These are phyloP conservation scores for Metschnikowia noctiluminum DNA, from an alignment of 805 yeast genomes.

Conservation along the genomic window DNA sequence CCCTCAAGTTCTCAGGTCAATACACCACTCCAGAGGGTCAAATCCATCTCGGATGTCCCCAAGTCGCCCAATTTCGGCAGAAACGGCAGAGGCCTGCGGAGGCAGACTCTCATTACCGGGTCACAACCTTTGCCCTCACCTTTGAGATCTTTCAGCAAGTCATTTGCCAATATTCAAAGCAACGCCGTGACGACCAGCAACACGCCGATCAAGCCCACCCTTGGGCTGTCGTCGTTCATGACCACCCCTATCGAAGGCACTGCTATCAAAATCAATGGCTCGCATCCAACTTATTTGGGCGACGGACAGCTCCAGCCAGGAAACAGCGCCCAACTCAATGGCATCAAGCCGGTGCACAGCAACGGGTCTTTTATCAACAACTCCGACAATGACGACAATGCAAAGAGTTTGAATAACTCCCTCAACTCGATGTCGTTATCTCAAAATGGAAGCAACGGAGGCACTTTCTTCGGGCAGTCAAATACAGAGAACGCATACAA, in stretches of 20 bases:
- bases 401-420: slow-evolving; percentile 33
- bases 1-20: slow-evolving; percentile 9
- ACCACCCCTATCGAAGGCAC: slow-evolving; percentile 6
- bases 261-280: background rate
- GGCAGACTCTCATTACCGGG: slow-evolving; percentile 79
- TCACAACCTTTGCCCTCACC: slow-evolving; percentile 94
- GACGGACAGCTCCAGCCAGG: background rate
- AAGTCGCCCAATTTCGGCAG: slow-evolving; percentile 40
- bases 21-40: slow-evolving; percentile 16
- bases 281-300: background rate
- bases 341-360: slow-evolving; percentile 8
- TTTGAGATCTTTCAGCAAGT: slow-evolving; percentile 52
- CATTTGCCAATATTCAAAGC: slow-evolving; percentile 35
- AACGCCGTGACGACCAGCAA: slow-evolving; percentile 37
- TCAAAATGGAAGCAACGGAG: slow-evolving; percentile 19
- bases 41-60: slow-evolving; percentile 14
- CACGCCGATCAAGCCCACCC: slow-evolving; percentile 32
- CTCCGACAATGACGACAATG: slow-evolving; percentile 18
- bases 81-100: slow-evolving; percentile 54
- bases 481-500: slow-evolving; percentile 6
- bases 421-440: slow-evolving; percentile 43
- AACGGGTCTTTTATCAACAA: slow-evolving; percentile 15
- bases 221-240: slow-evolving; percentile 21
- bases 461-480: slow-evolving; percentile 7
- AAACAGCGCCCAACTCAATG: background rate